Percentiles rank a stretch among this genome's conserved stretches.
These are phyloP conservation scores for Stylosanthes scabra DNA, from an alignment of 331 rosid genomes.

Conservation along the genomic window DNA sequence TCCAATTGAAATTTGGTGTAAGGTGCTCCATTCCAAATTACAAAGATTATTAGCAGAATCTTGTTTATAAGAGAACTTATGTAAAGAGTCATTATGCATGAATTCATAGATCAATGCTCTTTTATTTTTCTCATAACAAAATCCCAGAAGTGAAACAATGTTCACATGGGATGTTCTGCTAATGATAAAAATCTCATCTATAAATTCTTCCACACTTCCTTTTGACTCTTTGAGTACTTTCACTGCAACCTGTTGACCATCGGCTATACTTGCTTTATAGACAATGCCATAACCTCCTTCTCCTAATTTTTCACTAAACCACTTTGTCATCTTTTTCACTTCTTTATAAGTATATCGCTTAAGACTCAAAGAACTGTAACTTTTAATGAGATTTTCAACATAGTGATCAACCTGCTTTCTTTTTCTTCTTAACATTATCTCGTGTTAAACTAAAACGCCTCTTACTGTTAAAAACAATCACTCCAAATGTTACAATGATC, in stretches of 20 bases:
- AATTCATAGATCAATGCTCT: constrained; percentile 9
- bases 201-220: not conserved
- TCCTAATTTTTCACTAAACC: too few species aligned
- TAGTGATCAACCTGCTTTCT: too few species aligned
- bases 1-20: not conserved
- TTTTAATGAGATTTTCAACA: too few species aligned
- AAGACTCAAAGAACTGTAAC: too few species aligned
- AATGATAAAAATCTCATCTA: not conserved
- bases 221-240: not conserved
- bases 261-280: not conserved
- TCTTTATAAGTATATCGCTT: too few species aligned
- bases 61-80: not conserved
- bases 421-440: too few species aligned
- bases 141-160: not conserved
- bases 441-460: too few species aligned
- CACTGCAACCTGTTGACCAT: not conserved
- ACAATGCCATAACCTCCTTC: not conserved
- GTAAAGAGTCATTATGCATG: not conserved
- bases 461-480: too few species aligned
- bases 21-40: not conserved
- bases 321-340: too few species aligned
- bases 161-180: not conserved
- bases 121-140: not conserved
- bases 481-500: too few species aligned
- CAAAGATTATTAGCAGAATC: not conserved